phyloP scores from a whole-genome alignment of 257 asterid genomes.

The Solanum chilense region DNA sequence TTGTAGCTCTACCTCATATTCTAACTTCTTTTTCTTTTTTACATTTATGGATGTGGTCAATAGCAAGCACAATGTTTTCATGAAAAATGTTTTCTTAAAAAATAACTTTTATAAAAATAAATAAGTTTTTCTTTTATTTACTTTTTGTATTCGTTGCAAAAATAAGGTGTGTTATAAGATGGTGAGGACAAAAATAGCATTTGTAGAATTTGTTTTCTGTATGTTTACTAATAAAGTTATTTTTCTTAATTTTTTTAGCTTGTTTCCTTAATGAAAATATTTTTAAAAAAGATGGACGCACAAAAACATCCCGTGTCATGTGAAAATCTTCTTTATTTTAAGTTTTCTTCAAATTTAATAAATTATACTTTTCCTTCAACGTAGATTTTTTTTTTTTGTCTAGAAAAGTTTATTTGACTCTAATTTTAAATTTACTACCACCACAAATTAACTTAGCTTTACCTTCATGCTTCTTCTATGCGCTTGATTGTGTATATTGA shows the following conservation, averaged over 20 bases:
- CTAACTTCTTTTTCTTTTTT: too few relatives aligned
- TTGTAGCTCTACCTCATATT: neutral
- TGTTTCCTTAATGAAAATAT: too few relatives aligned
- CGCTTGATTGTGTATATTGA: neutral
- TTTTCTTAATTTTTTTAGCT: too few relatives aligned
- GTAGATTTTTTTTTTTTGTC: too few relatives aligned
- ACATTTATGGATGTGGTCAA: neutral
- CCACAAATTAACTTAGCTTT: neutral
- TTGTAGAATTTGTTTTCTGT: accelerated
- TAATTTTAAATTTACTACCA: neutral
- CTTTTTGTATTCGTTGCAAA: too few relatives aligned
- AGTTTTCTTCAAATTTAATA: neutral
- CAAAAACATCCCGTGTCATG: neutral
- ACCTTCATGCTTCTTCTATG: neutral
- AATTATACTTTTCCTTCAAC: too few relatives aligned
- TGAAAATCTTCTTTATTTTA: neutral
- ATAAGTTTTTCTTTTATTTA: too few relatives aligned
- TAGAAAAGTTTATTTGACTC: neutral
- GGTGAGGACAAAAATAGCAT: neutral
- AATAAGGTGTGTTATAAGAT: too few relatives aligned
- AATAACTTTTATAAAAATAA: too few relatives aligned
- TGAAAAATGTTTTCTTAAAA: neutral
- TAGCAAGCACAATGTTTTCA: neutral
- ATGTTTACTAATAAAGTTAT: too few relatives aligned
- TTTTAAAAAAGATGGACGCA: neutral